A percentile compares a stretch with the other conserved stretches of the same genome.
These are phyloP conservation scores for Cetraspora pellucida DNA, from an alignment of 192 early-diverging fungal genomes.

Conservation along the genomic window DNA sequence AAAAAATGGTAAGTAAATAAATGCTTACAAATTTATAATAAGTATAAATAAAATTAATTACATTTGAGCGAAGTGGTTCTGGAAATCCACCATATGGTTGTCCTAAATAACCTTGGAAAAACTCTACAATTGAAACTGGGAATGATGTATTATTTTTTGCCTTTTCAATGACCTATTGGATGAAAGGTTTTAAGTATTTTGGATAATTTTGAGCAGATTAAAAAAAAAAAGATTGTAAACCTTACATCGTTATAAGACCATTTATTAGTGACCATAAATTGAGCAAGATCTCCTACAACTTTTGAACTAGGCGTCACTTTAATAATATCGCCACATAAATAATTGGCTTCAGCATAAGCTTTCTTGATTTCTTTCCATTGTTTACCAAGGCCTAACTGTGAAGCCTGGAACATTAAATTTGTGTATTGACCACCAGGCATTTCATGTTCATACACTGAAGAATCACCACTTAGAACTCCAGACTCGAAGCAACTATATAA, in stretches of 20 bases:
- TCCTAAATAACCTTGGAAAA: slow-evolving; percentile 95
- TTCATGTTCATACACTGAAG: slow-evolving; percentile 93
- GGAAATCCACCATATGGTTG: slow-evolving; percentile 95
- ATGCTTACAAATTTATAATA: no score
- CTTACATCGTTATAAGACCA: slow-evolving; percentile 64
- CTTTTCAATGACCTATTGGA: slow-evolving; percentile 60
- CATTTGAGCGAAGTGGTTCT: slow-evolving; percentile 75
- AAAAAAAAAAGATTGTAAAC: background rate
- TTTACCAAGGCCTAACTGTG: slow-evolving; percentile 90
- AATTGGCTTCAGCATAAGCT: slow-evolving; percentile 89
- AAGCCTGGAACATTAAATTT: slow-evolving; percentile 96
- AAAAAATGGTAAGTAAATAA: background rate
- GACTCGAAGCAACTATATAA: slow-evolving; percentile 97
- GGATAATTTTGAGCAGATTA: background rate
- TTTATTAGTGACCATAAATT: slow-evolving; percentile 95
- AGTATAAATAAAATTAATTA: background rate
- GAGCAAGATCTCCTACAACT: slow-evolving; percentile 97
- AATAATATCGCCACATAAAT: slow-evolving; percentile 91
- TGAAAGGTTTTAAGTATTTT: background rate
- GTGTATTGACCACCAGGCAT: slow-evolving; percentile 99
- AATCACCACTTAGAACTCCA: slow-evolving; percentile 84
- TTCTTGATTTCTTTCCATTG: slow-evolving; percentile 94
- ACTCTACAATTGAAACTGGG: slow-evolving; percentile 93
- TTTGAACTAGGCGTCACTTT: slow-evolving; percentile 99
- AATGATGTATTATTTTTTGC: slow-evolving; percentile 86